These are phyloP conservation scores for Lentinula raphanica DNA, from an alignment of 768 basidiomycete species.

Conservation along the genomic window DNA sequence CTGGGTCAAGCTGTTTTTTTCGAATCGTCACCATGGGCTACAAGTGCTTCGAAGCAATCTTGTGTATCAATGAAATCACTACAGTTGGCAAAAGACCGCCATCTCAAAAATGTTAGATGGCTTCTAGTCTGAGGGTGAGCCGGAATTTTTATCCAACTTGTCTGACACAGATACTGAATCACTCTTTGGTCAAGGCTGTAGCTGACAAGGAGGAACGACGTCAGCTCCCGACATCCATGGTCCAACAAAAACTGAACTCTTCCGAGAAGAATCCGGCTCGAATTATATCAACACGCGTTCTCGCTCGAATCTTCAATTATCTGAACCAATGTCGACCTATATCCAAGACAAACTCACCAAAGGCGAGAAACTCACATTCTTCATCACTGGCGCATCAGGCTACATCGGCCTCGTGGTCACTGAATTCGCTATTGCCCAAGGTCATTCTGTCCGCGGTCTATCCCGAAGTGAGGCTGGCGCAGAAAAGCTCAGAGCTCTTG, in stretches of 20 bases:
- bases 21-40: no score
- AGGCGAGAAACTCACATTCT: neutral
- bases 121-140: no score
- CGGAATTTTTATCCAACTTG: no score
- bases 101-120: no score
- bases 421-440: neutral
- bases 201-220: no score
- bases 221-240: no score
- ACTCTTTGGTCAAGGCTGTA: no score
- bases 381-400: neutral
- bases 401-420: neutral
- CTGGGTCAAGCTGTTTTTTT: no score
- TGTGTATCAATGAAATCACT: no score
- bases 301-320: slow-evolving; percentile 1
- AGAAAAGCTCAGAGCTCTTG: neutral
- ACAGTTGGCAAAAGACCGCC: no score
- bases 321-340: neutral
- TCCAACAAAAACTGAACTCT: neutral
- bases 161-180: no score
- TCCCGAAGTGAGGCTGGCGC: neutral
- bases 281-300: neutral
- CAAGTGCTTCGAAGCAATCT: no score
- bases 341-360: neutral
- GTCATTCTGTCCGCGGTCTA: neutral
- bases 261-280: neutral